These are phyloP conservation scores for Neurospora sp. DNA, from an alignment of 495 filamentous ascomycete genomes.

Conservation along the genomic window DNA sequence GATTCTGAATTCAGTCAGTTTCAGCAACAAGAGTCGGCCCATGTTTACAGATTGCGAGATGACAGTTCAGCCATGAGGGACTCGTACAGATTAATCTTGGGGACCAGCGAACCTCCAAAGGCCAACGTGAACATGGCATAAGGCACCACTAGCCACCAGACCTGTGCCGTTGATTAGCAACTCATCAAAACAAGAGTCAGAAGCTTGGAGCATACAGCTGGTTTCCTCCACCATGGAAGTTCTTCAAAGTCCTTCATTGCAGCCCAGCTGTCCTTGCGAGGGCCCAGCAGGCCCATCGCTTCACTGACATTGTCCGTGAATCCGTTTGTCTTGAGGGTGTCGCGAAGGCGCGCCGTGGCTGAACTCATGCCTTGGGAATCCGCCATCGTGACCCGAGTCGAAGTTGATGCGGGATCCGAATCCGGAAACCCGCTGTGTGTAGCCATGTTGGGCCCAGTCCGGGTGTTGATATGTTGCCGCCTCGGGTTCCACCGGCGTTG, in stretches of 20 bases:
- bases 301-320: constrained; percentile 24
- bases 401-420: neutral
- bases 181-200: neutral
- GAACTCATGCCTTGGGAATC: neutral
- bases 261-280: constrained; percentile 22
- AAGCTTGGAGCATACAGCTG: constrained; percentile 46
- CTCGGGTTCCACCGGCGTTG: neutral
- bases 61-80: neutral
- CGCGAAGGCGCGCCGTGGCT: neutral
- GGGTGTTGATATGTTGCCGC: neutral
- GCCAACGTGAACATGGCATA: constrained; percentile 71
- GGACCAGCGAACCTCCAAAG: constrained; percentile 72
- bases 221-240: constrained; percentile 59
- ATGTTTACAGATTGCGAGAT: neutral
- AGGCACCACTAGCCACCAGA: constrained; percentile 75
- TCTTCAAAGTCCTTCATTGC: constrained; percentile 49
- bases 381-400: neutral
- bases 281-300: constrained; percentile 29
- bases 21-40: neutral
- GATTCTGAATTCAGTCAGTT: constrained; percentile 33
- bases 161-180: constrained; percentile 32
- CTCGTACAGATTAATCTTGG: constrained; percentile 58
- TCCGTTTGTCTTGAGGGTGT: constrained; percentile 6
- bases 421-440: neutral
- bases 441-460: neutral